phyloP scores from a whole-genome alignment of 2,329 filamentous ascomycete genomes.

The Colletotrichum filicis region DNA sequence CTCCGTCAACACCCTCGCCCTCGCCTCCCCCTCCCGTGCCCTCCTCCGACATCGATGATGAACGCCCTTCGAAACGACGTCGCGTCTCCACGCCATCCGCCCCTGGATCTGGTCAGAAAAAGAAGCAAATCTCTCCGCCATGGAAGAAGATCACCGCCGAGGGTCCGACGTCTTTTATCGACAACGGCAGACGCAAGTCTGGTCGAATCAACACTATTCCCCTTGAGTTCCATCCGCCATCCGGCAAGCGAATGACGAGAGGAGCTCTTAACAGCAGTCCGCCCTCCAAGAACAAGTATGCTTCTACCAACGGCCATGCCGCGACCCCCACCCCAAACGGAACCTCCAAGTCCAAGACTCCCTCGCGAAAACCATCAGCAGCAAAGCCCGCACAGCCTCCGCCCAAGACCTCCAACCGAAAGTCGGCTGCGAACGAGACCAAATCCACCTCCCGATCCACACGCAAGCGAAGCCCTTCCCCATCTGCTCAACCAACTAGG shows the following conservation, averaged over 20 bases:
- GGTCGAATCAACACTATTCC: conserved; percentile 71
- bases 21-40: conserved; percentile 1
- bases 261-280: conserved; percentile 51
- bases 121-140: conserved; percentile 79
- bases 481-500: conserved; percentile 50
- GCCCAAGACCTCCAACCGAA: conserved; percentile 44
- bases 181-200: conserved; percentile 76
- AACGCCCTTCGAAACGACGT: conserved; percentile 72
- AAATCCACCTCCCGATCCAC: conserved; percentile 45
- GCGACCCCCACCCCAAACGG: conserved; percentile 43
- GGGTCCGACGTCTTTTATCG: conserved; percentile 86
- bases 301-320: conserved; percentile 43
- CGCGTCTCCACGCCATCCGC: conserved; percentile 58
- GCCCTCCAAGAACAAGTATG: conserved; percentile 42
- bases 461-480: conserved; percentile 54
- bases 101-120: conserved; percentile 46
- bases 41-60: conserved; percentile 47
- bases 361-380: conserved; percentile 38
- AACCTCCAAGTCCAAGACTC: conserved; percentile 42
- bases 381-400: conserved; percentile 31
- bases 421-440: conserved; percentile 43
- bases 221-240: conserved; percentile 60
- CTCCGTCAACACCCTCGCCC: conserved; percentile 18
- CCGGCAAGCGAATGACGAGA: conserved; percentile 64
- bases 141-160: conserved; percentile 91